phyloP scores from a whole-genome alignment of 306 rosid genomes.

The Cucumis cinereus region DNA sequence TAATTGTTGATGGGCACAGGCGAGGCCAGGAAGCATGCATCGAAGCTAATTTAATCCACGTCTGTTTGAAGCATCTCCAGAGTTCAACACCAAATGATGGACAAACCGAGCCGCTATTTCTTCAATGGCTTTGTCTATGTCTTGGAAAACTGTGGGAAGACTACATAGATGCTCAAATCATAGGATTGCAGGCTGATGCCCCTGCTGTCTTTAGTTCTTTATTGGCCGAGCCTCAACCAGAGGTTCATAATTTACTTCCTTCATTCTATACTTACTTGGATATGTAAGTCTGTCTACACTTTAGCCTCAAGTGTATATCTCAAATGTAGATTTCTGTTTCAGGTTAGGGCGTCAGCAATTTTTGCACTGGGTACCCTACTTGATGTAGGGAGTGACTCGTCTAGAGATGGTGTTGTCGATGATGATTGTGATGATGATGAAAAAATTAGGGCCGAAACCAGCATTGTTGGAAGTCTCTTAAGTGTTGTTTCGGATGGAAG shows the following conservation, averaged over 20 bases:
- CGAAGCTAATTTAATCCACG: constrained; percentile 62
- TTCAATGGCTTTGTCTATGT: constrained; percentile 98
- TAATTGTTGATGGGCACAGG: constrained; percentile 87
- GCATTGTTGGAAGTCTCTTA: constrained; percentile 64
- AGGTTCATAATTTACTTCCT: constrained; percentile 36
- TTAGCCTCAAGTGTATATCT: constrained; percentile 4
- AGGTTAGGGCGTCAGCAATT: constrained; percentile 99
- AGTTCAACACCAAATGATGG: constrained; percentile 69
- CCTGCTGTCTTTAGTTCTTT: constrained; percentile 57
- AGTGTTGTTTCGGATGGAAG: constrained; percentile 92
- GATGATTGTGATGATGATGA: constrained; percentile 86
- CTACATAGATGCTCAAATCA: constrained; percentile 60
- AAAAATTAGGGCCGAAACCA: constrained; percentile 69
- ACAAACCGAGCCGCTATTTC: constrained; percentile 85
- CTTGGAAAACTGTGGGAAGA: constrained; percentile 97
- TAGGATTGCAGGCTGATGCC: constrained; percentile 77
- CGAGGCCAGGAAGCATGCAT: constrained; percentile 96
- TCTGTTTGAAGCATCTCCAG: constrained; percentile 88
- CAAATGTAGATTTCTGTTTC: constrained; percentile 20
- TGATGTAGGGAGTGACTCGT: constrained; percentile 61
- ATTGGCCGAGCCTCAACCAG: constrained; percentile 79
- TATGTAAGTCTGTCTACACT: background rate
- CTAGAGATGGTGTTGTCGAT: constrained; percentile 61
- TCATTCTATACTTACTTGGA: constrained; percentile 6
- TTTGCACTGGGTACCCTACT: constrained; percentile 91